Evolutionary conservation across 1,139 yeast species (phyloP).

Genomic region (Scheffersomyces stambukii): DNA sequence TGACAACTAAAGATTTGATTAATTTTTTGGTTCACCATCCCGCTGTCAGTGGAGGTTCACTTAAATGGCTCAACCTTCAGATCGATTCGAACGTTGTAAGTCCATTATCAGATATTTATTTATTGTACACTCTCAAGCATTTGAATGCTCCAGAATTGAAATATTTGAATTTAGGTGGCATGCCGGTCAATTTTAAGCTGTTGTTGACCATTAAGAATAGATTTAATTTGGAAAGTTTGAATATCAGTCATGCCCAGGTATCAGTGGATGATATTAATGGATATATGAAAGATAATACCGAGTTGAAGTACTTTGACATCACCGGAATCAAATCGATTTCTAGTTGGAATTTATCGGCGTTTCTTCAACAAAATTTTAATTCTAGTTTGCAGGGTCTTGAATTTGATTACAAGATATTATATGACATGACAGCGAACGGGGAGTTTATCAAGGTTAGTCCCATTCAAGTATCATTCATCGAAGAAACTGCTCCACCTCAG

Average conservation of each 20-base stretch:
- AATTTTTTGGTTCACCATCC: conserved; percentile 73
- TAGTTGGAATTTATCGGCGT: conserved; percentile 17
- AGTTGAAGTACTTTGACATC: conserved; percentile 31
- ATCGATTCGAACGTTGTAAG: conserved; percentile 67
- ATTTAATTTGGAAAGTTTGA: conserved; percentile 59
- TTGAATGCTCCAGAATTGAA: conserved; percentile 48
- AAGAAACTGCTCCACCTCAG: conserved; percentile 23
- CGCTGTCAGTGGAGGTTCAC: conserved; percentile 50
- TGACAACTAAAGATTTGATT: conserved; percentile 71
- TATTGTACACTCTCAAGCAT: conserved; percentile 52
- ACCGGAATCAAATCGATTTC: conserved; percentile 33
- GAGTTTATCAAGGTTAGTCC: conserved; percentile 31
- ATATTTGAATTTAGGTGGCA: conserved; percentile 71
- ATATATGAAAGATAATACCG: conserved; percentile 32
- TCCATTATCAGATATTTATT: conserved; percentile 56
- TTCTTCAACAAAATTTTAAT: conserved; percentile 25
- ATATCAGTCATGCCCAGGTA: conserved; percentile 55
- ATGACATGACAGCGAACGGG: conserved; percentile 36
- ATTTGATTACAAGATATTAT: conserved; percentile 36
- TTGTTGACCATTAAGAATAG: conserved; percentile 52
- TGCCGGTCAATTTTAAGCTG: conserved; percentile 56
- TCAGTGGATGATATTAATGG: conserved; percentile 46
- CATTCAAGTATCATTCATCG: conserved; percentile 22
- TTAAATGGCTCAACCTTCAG: conserved; percentile 76
- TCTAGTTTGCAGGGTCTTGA: conserved; percentile 34